phyloP scores from a whole-genome alignment of 345 rosid species.

The Eucalyptus pauciflora region DNA sequence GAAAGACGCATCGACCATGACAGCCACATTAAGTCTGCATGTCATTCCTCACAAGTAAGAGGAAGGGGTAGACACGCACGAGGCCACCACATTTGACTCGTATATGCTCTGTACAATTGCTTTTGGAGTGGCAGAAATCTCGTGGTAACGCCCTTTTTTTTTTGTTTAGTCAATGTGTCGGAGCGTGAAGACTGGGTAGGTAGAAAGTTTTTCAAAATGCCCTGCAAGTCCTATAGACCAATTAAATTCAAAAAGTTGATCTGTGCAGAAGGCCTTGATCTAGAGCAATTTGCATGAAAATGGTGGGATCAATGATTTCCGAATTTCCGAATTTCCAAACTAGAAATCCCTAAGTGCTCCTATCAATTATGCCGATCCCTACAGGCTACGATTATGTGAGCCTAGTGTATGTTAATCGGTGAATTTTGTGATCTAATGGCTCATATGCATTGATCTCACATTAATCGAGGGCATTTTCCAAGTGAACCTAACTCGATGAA shows the following conservation, averaged over 20 bases:
- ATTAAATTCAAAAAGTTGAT: neutral
- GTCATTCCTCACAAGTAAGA: neutral
- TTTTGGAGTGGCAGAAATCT: neutral
- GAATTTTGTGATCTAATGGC: neutral
- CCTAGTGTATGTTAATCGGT: neutral
- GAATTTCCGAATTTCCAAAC: rapidly evolving
- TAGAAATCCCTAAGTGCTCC: neutral
- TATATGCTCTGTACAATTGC: neutral
- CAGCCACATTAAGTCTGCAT: neutral
- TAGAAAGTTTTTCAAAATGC: neutral
- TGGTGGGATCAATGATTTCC: neutral
- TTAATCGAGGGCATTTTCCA: neutral
- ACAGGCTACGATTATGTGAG: neutral
- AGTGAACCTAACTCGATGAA: neutral
- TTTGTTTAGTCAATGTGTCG: neutral
- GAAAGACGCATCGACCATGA: neutral
- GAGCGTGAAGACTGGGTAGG: neutral
- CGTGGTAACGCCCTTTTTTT: neutral
- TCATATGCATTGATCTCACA: neutral
- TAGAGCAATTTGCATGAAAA: neutral
- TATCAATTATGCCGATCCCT: rapidly evolving
- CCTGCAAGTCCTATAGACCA: neutral
- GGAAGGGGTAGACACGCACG: neutral
- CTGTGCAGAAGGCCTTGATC: neutral
- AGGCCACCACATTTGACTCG: neutral